Evolutionary conservation across 176 grass and related monocot genomes (phyloP).

Genomic region (Eleusine indica): DNA sequence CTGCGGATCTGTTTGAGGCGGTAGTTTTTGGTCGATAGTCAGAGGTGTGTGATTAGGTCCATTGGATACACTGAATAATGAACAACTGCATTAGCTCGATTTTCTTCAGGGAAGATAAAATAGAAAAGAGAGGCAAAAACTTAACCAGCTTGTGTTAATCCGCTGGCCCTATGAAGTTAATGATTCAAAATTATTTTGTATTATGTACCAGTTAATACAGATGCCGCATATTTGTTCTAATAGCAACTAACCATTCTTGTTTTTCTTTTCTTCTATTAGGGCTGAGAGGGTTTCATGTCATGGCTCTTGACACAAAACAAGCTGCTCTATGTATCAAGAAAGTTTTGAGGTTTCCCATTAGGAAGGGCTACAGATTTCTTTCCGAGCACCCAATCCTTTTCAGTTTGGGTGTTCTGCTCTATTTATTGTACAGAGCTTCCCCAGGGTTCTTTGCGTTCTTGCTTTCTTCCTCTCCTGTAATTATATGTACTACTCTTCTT

Average conservation of each 20-base stretch:
- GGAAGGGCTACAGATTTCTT: slow-evolving; percentile 55
- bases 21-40: background rate
- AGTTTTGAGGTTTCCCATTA: slow-evolving; percentile 65
- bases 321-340: slow-evolving; percentile 45
- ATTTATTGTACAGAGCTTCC: slow-evolving; percentile 65
- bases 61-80: background rate
- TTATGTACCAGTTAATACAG: slow-evolving; percentile 1
- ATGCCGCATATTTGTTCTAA: background rate
- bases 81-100: background rate
- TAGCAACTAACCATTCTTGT: slow-evolving; percentile 1
- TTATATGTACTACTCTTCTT: slow-evolving; percentile 79
- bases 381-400: slow-evolving; percentile 60
- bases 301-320: slow-evolving; percentile 51
- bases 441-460: slow-evolving; percentile 69
- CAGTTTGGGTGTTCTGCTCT: slow-evolving; percentile 52
- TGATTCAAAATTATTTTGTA: background rate
- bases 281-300: slow-evolving; percentile 48
- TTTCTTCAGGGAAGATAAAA: background rate
- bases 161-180: background rate
- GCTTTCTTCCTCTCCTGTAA: slow-evolving; percentile 74
- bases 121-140: background rate
- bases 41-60: background rate
- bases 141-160: slow-evolving; percentile 2
- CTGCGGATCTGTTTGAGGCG: slow-evolving; percentile 2
- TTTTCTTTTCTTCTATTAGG: slow-evolving; percentile 43